These are phyloP conservation scores for Cladosporium sp. DNA, from an alignment of 2,329 filamentous ascomycete species.

Conservation along the genomic window DNA sequence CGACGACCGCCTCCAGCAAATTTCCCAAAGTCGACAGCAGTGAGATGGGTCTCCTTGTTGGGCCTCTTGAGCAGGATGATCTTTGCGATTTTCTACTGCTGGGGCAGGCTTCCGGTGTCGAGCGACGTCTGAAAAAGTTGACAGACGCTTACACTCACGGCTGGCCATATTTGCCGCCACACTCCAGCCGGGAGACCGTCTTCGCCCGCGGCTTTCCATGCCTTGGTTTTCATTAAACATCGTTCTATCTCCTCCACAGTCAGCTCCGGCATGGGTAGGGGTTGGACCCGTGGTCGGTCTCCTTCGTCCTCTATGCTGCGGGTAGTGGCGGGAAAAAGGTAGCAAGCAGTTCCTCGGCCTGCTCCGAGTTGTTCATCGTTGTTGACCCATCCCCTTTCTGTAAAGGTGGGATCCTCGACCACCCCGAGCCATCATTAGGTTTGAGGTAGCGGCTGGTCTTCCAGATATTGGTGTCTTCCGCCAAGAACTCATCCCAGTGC, in stretches of 20 bases:
- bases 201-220: background rate
- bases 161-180: background rate
- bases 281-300: background rate
- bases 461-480: background rate
- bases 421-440: background rate
- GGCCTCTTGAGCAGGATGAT: background rate
- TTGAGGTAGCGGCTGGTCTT: background rate
- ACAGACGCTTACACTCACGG: background rate
- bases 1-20: background rate
- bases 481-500: background rate
- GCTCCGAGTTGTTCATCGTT: background rate
- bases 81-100: background rate
- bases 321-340: background rate
- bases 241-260: background rate
- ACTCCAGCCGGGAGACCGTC: background rate
- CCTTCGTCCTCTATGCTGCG: background rate
- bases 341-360: background rate
- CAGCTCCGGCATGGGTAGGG: background rate
- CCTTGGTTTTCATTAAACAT: background rate
- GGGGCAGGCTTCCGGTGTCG: background rate
- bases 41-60: background rate
- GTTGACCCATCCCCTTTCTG: background rate
- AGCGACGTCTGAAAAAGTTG: background rate
- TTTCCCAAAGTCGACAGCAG: background rate
- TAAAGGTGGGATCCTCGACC: background rate